Conservation (phyloP, 345 rosid genomes). For the Cardamine chenopodiifolia region DNA sequence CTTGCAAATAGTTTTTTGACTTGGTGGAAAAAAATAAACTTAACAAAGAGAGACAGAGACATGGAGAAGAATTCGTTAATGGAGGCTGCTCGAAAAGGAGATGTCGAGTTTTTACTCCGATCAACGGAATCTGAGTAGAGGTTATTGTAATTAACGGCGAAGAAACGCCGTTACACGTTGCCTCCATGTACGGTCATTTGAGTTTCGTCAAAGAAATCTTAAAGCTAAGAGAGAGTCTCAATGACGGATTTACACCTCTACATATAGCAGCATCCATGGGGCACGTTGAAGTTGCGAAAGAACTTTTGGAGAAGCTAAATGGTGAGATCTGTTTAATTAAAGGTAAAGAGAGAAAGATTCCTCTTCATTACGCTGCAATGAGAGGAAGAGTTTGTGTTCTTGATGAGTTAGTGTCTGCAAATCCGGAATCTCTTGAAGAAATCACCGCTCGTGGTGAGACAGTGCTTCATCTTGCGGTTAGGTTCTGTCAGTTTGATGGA, state of each 20-base stretch:
- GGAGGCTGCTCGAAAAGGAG: slow-evolving; percentile 37
- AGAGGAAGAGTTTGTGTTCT: slow-evolving; percentile 42
- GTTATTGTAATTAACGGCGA: slow-evolving; percentile 20
- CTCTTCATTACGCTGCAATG: slow-evolving; percentile 47
- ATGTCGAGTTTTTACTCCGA: slow-evolving; percentile 27
- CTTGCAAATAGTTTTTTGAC: slow-evolving; percentile 11
- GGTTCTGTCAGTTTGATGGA: slow-evolving; percentile 40
- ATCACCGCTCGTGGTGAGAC: slow-evolving; percentile 44
- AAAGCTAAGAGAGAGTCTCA: slow-evolving; percentile 20
- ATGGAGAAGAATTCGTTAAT: slow-evolving; percentile 25
- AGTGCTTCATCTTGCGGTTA: slow-evolving; percentile 47
- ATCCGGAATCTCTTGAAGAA: slow-evolving; percentile 34
- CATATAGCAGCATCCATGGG: slow-evolving; percentile 45
- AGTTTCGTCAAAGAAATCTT: slow-evolving; percentile 40
- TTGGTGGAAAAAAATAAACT: not conserved
- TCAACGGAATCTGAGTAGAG: slow-evolving; percentile 30
- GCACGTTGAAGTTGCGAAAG: slow-evolving; percentile 35
- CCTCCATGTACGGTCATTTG: slow-evolving; percentile 42
- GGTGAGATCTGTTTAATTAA: slow-evolving; percentile 44
- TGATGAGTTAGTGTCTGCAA: slow-evolving; percentile 40
- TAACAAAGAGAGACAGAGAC: not conserved
- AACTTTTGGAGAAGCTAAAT: slow-evolving; percentile 39
- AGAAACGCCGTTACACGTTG: slow-evolving; percentile 44
- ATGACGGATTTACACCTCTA: slow-evolving; percentile 41
- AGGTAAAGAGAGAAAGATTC: slow-evolving; percentile 46